Percentiles rank a stretch among this genome's conserved stretches.
phyloP scores from a whole-genome alignment of 441 rosid species.

The Theobroma grandiflorum region DNA sequence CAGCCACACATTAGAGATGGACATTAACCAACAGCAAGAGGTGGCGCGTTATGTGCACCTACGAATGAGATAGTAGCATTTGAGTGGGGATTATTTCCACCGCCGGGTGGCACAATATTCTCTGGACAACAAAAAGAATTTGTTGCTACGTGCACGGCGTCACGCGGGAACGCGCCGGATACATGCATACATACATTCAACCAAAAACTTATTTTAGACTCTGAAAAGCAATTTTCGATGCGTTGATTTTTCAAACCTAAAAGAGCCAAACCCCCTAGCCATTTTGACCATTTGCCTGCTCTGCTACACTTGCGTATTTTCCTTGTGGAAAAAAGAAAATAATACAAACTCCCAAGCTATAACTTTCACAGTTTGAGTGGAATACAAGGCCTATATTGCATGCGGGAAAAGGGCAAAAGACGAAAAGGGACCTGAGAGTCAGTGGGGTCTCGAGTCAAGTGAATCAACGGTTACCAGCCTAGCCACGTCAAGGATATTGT shows the following conservation, averaged over 20 bases:
- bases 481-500: slow-evolving; percentile 11
- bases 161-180: background rate
- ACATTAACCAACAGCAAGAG: background rate
- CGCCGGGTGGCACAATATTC: background rate
- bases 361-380: background rate
- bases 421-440: background rate
- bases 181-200: background rate
- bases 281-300: background rate
- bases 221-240: background rate
- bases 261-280: background rate
- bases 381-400: background rate
- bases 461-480: slow-evolving; percentile 16
- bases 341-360: background rate
- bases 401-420: background rate
- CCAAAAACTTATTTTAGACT: background rate
- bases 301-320: background rate
- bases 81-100: background rate
- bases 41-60: background rate
- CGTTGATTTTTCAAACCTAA: slow-evolving; percentile 4
- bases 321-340: background rate
- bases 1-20: too few species aligned
- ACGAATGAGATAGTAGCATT: background rate
- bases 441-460: background rate
- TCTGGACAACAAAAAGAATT: background rate
- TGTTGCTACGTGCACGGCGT: background rate